These are phyloP conservation scores for Lodderomyces jiufengensis DNA, from an alignment of 1,139 yeast genomes.

Conservation along the genomic window DNA sequence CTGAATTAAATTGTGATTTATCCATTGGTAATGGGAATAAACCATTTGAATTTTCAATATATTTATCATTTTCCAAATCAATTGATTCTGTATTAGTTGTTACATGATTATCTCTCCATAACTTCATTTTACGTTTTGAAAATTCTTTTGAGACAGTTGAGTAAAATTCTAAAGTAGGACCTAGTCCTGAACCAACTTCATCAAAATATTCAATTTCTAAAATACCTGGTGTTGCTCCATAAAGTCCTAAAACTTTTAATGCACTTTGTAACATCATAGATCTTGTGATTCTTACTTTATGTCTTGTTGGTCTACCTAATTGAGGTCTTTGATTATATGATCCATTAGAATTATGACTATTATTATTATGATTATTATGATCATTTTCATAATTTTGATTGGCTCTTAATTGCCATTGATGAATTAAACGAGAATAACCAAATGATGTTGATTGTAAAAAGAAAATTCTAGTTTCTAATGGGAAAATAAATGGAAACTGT, in stretches of 20 bases:
- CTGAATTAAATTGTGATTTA: conserved; percentile 22
- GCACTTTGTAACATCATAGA: conserved; percentile 73
- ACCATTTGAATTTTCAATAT: conserved; percentile 46
- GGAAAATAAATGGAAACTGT: conserved; percentile 77
- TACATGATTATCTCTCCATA: conserved; percentile 65
- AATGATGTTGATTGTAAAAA: conserved; percentile 86
- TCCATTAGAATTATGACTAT: neutral
- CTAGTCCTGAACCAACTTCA: conserved; percentile 95
- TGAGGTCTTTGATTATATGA: conserved; percentile 30
- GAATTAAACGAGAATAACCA: conserved; percentile 83
- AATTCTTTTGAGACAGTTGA: conserved; percentile 75
- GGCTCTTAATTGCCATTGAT: conserved; percentile 66
- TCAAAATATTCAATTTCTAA: conserved; percentile 85
- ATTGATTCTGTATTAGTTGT: conserved; percentile 8
- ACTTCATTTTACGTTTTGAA: conserved; percentile 47
- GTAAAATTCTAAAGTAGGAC: conserved; percentile 93
- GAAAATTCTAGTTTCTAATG: conserved; percentile 73
- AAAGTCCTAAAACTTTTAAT: conserved; percentile 67
- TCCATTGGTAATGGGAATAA: conserved; percentile 72
- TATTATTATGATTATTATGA: conserved; percentile 9
- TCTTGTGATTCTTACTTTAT: conserved; percentile 77
- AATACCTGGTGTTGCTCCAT: conserved; percentile 77
- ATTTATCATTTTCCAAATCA: conserved; percentile 26
- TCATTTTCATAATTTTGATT: conserved; percentile 35
- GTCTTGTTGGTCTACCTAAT: conserved; percentile 75